Evolutionary conservation across 345 rosid genomes (phyloP).

Genomic region (Corchorus olitorius): DNA sequence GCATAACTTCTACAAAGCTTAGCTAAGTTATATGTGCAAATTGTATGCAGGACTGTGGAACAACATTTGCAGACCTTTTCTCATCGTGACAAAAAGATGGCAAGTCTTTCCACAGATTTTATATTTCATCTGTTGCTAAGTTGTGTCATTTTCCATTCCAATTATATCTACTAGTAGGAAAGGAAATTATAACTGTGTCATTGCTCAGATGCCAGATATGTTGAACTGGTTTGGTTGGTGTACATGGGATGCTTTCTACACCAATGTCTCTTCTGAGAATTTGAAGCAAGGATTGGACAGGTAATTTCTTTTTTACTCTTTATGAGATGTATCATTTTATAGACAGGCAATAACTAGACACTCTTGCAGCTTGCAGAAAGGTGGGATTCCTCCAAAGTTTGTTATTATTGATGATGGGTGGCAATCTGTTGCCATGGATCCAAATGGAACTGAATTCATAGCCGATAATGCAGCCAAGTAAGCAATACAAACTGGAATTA

Average conservation of each 20-base stretch:
- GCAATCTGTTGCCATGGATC: slow-evolving; percentile 77
- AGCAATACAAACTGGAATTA: slow-evolving; percentile 11
- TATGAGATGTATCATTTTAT: not conserved
- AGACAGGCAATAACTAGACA: not conserved
- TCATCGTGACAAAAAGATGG: slow-evolving; percentile 65
- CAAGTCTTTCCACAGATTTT: slow-evolving; percentile 1
- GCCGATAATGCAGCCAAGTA: slow-evolving; percentile 74
- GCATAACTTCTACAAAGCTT: not conserved
- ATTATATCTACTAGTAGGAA: not conserved
- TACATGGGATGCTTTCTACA: slow-evolving; percentile 79
- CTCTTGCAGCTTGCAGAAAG: slow-evolving; percentile 50
- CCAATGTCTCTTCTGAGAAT: slow-evolving; percentile 57
- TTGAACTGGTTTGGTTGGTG: slow-evolving; percentile 85
- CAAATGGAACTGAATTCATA: slow-evolving; percentile 31
- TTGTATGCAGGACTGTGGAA: slow-evolving; percentile 50
- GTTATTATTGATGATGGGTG: slow-evolving; percentile 73
- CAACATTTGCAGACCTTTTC: slow-evolving; percentile 59
- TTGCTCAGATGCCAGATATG: slow-evolving; percentile 60
- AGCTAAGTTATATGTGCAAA: not conserved
- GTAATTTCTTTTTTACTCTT: slow-evolving; percentile 23
- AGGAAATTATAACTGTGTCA: not conserved
- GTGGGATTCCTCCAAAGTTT: slow-evolving; percentile 64
- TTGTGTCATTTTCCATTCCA: not conserved
- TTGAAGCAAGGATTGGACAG: slow-evolving; percentile 61
- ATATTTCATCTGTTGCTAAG: not conserved